phyloP scores from a whole-genome alignment of 305 asterid species.

The Rubia tinctorum region DNA sequence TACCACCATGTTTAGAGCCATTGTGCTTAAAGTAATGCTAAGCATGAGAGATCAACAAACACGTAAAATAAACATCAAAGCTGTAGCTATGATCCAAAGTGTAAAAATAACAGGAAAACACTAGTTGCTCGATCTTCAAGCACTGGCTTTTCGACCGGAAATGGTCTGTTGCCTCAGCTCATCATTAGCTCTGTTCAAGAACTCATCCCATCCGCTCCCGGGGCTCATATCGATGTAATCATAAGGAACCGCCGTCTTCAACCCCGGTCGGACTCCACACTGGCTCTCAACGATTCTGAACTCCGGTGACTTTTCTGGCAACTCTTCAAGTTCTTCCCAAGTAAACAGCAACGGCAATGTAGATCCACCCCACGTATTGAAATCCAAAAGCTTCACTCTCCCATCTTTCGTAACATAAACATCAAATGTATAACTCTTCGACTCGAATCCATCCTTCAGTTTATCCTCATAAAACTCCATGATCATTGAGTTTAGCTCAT shows the following conservation, averaged over 20 bases:
- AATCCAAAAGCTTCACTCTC: constrained; percentile 77
- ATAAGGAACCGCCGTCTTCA: constrained; percentile 82
- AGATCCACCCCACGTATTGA: constrained; percentile 85
- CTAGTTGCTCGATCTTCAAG: constrained; percentile 21
- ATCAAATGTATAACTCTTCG: constrained; percentile 63
- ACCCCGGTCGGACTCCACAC: constrained; percentile 73
- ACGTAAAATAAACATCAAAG: neutral
- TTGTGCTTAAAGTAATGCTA: neutral
- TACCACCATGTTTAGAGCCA: neutral
- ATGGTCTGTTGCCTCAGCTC: constrained; percentile 41
- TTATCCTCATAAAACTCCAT: constrained; percentile 35
- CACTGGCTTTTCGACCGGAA: constrained; percentile 35
- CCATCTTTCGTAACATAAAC: constrained; percentile 61
- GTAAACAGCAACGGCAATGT: constrained; percentile 69
- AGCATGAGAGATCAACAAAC: neutral
- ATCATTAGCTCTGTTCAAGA: constrained; percentile 58
- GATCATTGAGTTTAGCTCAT: constrained; percentile 33
- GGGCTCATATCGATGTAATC: constrained; percentile 79
- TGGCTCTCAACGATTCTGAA: constrained; percentile 58
- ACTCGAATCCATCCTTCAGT: constrained; percentile 48
- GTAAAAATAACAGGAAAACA: neutral
- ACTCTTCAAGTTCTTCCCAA: constrained; percentile 80
- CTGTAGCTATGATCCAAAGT: neutral
- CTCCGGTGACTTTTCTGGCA: constrained; percentile 34
- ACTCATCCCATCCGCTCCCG: constrained; percentile 94